Evolutionary conservation across 139 green algal genomes (phyloP).

Genomic region (Coelastrella sp.): DNA sequence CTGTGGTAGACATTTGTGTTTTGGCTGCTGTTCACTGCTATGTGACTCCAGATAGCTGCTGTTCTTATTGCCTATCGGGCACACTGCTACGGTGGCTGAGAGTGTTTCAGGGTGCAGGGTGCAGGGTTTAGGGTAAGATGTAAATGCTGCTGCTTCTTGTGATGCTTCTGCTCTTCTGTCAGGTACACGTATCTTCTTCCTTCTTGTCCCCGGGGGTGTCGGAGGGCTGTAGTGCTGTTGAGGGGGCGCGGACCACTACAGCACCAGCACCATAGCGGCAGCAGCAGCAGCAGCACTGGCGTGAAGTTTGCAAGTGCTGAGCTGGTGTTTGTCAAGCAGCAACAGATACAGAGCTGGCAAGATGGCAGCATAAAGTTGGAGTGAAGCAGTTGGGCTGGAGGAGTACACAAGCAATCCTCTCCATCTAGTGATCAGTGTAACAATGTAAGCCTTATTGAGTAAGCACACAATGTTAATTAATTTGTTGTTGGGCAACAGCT

Average conservation of each 20-base stretch:
- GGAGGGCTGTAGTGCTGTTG: constrained; percentile 54
- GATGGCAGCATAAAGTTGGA: background rate
- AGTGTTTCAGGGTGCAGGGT: background rate
- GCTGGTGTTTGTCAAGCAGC: constrained; percentile 43
- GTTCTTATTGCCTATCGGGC: too few species aligned
- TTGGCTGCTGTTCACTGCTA: too few species aligned
- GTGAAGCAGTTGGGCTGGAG: too few species aligned
- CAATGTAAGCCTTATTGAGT: too few species aligned
- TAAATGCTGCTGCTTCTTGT: background rate
- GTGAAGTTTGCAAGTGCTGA: constrained; percentile 49
- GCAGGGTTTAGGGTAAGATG: too few species aligned
- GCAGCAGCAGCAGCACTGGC: background rate
- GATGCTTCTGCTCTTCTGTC: background rate
- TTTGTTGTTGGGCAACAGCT: too few species aligned
- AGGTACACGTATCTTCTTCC: constrained; percentile 48
- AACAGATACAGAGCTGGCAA: background rate
- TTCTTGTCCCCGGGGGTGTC: constrained; percentile 45
- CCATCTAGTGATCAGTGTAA: too few species aligned
- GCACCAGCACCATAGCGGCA: background rate
- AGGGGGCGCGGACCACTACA: constrained; percentile 34
- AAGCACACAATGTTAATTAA: too few species aligned
- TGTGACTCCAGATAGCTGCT: too few species aligned
- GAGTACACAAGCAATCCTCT: too few species aligned
- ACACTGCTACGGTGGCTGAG: too few species aligned
- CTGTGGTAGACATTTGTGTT: too few species aligned